Base-by-base conservation (phyloP, 768 basidiomycete species). In the Porphyrellus cyaneotinctus region DNA sequence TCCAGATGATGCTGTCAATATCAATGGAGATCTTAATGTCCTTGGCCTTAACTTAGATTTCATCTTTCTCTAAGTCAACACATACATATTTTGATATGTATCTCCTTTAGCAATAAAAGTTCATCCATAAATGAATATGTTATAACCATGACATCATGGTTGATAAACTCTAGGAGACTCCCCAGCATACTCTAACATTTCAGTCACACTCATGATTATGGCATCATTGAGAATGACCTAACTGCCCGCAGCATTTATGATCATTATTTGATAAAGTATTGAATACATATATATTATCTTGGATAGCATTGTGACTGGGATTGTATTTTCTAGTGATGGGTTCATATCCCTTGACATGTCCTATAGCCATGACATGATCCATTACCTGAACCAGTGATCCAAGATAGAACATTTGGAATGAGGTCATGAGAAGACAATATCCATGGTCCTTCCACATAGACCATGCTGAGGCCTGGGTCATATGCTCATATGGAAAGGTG, bases 371-470 rank as follows among this genome's bases (percentile, higher is more conserved):
- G n/a, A 43, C 7, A 15, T 51, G 50, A 2, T 42, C 41, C 50
- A 51, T 51, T 5, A 51, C 31, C 1, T 8, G 4, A 13, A 31
- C 15, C 1, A 43, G 28, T 17, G 14, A 6, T 10, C 43, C 35
- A 1, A 53, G 18, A 36, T 57, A 54, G 7, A 54, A 57, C 44
- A 49, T 49, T 23, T 54, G 52, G 15, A 57, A 54, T 6, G 47
- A 54, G 15, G 46, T 18, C 0, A 26, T 18, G 3, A 56, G 55
- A 2, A 56, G 7, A 5, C 24, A 22, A 36, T 48, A 56, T 2
- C 52, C 55, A 53, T 56, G 47, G 10, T 56, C 52, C 2, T 22
- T 11, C 47, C 55, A 56, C 53, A 57, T 57, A 13, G 37, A 43
- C 56, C 53, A 54, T 2, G 47, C 26, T 13, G 56, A 14, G 0